Percentiles rank a stretch among this genome's conserved stretches.
phyloP scores from a whole-genome alignment of 2,329 filamentous ascomycete genomes.

The Knufia fluminis region DNA sequence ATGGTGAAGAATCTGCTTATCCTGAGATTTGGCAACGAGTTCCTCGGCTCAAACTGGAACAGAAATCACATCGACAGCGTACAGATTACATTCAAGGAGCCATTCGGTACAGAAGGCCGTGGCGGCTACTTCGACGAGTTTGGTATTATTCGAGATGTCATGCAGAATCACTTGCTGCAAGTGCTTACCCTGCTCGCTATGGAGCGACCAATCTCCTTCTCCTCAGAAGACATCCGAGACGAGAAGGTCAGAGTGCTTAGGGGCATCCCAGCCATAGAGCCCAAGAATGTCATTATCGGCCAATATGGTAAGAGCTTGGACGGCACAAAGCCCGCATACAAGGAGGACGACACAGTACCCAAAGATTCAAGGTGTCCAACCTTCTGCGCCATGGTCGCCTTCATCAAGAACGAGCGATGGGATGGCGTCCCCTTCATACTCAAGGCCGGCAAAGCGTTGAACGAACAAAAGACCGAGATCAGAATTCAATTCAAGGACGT shows the following conservation, averaged over 20 bases:
- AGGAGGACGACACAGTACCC: constrained; percentile 96
- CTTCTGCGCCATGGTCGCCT: constrained; percentile 92
- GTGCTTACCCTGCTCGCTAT: constrained; percentile 93
- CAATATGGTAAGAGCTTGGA: constrained; percentile 96
- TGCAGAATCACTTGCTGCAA: constrained; percentile 98
- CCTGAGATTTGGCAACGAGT: constrained; percentile 94
- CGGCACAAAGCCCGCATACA: constrained; percentile 92
- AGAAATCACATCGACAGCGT: constrained; percentile 98
- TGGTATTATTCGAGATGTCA: constrained; percentile 97
- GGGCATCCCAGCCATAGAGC: constrained; percentile 87
- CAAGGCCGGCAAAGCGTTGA: constrained; percentile 97
- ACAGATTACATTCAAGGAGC: constrained; percentile 99
- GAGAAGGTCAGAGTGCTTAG: constrained; percentile 94
- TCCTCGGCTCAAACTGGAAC: constrained; percentile 98
- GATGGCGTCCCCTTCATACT: constrained; percentile 98
- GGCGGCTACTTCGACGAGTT: constrained; percentile 99
- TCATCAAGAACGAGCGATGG: constrained; percentile 99
- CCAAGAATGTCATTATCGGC: constrained; percentile 99
- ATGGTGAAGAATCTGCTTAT: constrained; percentile 99
- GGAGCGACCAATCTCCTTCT: constrained; percentile 98
- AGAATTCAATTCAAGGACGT: constrained; percentile 99
- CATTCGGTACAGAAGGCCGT: constrained; percentile 94
- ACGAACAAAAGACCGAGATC: constrained; percentile 99
- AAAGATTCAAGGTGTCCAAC: constrained; percentile 96
- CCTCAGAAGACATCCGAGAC: constrained; percentile 93